Base-by-base conservation (phyloP, 2,329 filamentous ascomycete species). In the Monascus ruber region DNA sequence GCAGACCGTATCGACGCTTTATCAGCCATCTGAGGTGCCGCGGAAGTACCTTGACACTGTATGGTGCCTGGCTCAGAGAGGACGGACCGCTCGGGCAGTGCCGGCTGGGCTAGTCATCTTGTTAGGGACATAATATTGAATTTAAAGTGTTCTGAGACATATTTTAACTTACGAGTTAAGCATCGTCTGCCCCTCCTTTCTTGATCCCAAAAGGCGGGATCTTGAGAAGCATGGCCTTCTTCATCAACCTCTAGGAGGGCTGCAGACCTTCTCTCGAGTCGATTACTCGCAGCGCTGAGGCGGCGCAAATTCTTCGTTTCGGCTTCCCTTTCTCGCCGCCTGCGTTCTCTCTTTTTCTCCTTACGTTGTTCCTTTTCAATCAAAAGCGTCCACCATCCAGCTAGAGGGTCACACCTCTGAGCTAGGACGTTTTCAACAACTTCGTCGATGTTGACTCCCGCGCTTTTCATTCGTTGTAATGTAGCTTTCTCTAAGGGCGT, bases 321-420 rank as follows among this genome's bases (percentile, higher is more conserved):
- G 1, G 75, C 73, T 52, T 98, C 88, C 50, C 78, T 80, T 57
- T 96, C 88, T 55, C 76, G 86, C 6, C 89, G 77, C 56, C 89
- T 95, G 38, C 79, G 76, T 52, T 95, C 87, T 45, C 81, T 73
- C 44, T 87, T 73, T 45, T 68, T 74, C 47, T 88, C 81, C 61
- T 98, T 98, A 6, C 87, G 78, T 57, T 87, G 78, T 56, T 98
- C 91, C 59, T 96, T 98, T 55, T 96, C 91, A 6, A 96, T 78
- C 31, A 98, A 66, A 26, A 98, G 64, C 3, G 85, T 84, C 91
- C 91, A 98, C 91, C 91, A 98, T 5, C 91, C 91, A 37, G 87
- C 85, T 36, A 98, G 68, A 5, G 82, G 76, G 62, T 98, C 89
- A 55, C 91, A 96, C 47, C 85, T 76, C 58, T 94, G 86, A 4